These are phyloP conservation scores for Skeletonema potamos DNA, from an alignment of 108 stramenopile species.

Conservation along the genomic window DNA sequence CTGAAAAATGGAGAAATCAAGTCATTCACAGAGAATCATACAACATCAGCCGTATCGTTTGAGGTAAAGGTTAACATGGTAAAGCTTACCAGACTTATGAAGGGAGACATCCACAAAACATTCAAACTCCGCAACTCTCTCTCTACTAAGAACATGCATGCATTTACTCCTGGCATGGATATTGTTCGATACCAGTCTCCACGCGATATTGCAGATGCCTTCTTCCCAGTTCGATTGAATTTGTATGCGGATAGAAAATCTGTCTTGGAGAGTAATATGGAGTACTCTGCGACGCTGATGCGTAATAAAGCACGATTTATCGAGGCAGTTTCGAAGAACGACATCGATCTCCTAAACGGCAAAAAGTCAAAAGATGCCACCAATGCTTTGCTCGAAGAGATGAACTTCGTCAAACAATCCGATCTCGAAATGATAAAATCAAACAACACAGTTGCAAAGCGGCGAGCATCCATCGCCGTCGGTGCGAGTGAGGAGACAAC, in stretches of 20 bases:
- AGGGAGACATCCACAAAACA: conserved; percentile 55
- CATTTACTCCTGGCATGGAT: conserved; percentile 61
- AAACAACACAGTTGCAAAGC: conserved; percentile 45
- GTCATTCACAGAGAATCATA: conserved; percentile 82
- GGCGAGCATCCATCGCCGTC: conserved; percentile 1
- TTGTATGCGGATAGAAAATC: conserved; percentile 82
- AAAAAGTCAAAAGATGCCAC: conserved; percentile 72
- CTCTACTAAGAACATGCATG: conserved; percentile 89
- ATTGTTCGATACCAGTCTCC: conserved; percentile 71
- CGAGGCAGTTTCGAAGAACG: conserved; percentile 61
- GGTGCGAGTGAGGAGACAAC: conserved; percentile 2
- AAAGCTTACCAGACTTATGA: conserved; percentile 48
- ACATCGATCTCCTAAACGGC: conserved; percentile 70
- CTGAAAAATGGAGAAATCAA: conserved; percentile 56
- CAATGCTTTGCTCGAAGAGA: conserved; percentile 53
- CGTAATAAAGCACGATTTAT: conserved; percentile 85
- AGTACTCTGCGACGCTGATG: conserved; percentile 56
- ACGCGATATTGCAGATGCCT: conserved; percentile 74
- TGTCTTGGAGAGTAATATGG: conserved; percentile 66
- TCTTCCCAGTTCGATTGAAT: conserved; percentile 70
- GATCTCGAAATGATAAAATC: conserved; percentile 60
- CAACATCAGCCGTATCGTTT: conserved; percentile 81
- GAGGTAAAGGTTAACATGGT: conserved; percentile 55
- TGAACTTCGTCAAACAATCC: conserved; percentile 53
- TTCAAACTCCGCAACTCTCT: conserved; percentile 70